phyloP scores from a whole-genome alignment of 108 stramenopile genomes.

The Conticribra guillardii region DNA sequence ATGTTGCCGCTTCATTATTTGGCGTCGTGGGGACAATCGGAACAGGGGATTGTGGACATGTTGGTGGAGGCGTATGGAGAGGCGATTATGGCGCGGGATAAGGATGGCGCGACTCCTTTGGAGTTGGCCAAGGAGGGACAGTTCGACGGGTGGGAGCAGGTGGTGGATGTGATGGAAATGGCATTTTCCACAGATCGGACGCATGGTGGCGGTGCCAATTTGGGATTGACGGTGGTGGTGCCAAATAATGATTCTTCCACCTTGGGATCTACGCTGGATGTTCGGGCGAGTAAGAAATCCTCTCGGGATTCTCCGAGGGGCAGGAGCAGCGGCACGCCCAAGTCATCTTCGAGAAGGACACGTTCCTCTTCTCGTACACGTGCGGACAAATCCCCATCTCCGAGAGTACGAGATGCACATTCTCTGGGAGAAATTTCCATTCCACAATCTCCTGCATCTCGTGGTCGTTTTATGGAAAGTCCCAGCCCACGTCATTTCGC shows the following conservation, averaged over 20 bases:
- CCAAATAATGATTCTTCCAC: not conserved
- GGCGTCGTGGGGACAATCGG: conserved; percentile 22
- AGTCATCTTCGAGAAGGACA: not conserved
- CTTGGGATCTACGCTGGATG: not conserved
- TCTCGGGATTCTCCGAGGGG: not conserved
- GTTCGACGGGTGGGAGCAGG: conserved; percentile 26
- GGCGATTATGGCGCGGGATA: conserved; percentile 4
- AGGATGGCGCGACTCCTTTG: conserved; percentile 26
- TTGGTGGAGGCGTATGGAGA: conserved; percentile 12
- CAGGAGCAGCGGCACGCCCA: not conserved
- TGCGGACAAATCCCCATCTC: not conserved
- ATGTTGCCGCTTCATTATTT: conserved; percentile 41
- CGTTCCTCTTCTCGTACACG: not conserved
- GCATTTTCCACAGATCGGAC: not conserved
- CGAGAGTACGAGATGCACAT: not conserved
- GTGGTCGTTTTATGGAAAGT: not conserved
- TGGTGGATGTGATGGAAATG: conserved; percentile 19
- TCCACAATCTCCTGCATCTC: not conserved
- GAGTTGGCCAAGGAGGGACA: conserved; percentile 25
- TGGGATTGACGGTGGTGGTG: not conserved
- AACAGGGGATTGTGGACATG: conserved; percentile 22
- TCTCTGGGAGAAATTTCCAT: not conserved
- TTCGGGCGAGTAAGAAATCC: not conserved
- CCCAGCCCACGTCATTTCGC: conserved; percentile 6
- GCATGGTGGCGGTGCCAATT: not conserved